These are phyloP conservation scores for Nymphaea thermarum DNA, from an alignment of 164 flowering plant species.

Conservation along the genomic window DNA sequence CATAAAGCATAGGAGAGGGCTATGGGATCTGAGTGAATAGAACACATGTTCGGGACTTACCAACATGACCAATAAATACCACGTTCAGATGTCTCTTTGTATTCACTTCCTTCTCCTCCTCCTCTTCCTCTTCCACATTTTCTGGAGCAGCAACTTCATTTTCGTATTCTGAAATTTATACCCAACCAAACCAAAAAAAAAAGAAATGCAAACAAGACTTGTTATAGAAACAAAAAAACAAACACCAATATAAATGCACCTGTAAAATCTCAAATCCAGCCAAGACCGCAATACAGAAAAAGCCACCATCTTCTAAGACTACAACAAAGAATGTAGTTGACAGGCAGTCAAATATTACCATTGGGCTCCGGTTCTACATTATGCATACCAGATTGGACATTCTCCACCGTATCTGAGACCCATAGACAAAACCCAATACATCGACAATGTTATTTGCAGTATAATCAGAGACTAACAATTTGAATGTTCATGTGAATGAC, in stretches of 20 bases:
- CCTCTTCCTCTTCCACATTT: slow-evolving; percentile 27
- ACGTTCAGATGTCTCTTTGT: slow-evolving; percentile 83
- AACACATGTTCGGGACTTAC: slow-evolving; percentile 22
- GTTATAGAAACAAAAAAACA: not conserved
- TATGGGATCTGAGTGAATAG: too few relatives aligned
- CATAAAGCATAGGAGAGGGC: too few relatives aligned
- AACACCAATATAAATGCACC: not conserved
- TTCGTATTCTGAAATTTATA: slow-evolving; percentile 20
- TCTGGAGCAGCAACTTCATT: slow-evolving; percentile 28
- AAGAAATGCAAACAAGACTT: not conserved
- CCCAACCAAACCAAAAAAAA: not conserved
- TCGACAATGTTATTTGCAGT: not conserved
- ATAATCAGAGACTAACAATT: too few relatives aligned
- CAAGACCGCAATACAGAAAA: too few relatives aligned
- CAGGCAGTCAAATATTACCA: slow-evolving; percentile 2
- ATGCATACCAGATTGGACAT: not conserved
- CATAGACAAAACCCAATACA: not conserved
- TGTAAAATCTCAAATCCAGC: not conserved
- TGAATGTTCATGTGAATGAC: too few relatives aligned
- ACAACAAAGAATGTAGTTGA: not conserved
- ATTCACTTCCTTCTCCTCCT: slow-evolving; percentile 24
- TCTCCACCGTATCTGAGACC: not conserved
- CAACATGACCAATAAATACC: slow-evolving; percentile 95
- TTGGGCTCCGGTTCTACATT: slow-evolving; percentile 8
- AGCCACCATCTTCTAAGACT: too few relatives aligned